Evolutionary conservation across 2,329 filamentous ascomycete species (phyloP).

Genomic region (Clarireedia hainanense): DNA sequence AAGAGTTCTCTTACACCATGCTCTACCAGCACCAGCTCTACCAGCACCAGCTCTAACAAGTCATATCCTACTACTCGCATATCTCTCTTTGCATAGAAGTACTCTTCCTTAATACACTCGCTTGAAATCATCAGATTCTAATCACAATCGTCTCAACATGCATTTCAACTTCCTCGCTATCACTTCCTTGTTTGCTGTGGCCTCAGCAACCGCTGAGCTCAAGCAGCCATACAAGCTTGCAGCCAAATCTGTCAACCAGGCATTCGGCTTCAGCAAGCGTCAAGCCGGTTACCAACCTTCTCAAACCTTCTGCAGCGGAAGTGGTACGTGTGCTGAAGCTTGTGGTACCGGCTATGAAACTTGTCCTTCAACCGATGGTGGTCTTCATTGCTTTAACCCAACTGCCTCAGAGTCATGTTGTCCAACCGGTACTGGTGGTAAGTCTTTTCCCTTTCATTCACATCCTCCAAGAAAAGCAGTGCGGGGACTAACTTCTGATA

Average conservation of each 20-base stretch:
- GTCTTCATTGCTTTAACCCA: conserved; percentile 4
- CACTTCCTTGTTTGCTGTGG: not conserved
- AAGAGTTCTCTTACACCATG: not conserved
- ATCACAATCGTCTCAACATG: not conserved
- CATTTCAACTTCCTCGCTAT: not conserved
- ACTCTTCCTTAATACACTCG: not conserved
- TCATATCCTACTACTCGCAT: not conserved
- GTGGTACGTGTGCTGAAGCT: conserved; percentile 4
- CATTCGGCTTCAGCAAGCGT: not conserved
- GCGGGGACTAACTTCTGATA: not conserved
- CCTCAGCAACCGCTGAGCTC: not conserved
- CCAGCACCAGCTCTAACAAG: too few relatives aligned
- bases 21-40: too few relatives aligned
- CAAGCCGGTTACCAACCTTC: conserved; percentile 7
- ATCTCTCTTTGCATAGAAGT: not conserved
- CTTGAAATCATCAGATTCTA: not conserved
- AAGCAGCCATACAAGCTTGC: conserved; percentile 6
- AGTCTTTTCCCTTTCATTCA: not conserved
- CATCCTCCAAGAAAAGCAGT: not conserved
- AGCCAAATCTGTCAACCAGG: not conserved
- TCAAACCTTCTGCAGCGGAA: conserved; percentile 4
- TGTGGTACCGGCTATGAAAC: conserved; percentile 7
- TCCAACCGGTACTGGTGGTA: conserved; percentile 7
- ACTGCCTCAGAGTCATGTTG: conserved; percentile 2
- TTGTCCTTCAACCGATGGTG: conserved; percentile 1